Conservation (phyloP, 106 monocot genomes). For the Phalaenopsis equestris region DNA sequence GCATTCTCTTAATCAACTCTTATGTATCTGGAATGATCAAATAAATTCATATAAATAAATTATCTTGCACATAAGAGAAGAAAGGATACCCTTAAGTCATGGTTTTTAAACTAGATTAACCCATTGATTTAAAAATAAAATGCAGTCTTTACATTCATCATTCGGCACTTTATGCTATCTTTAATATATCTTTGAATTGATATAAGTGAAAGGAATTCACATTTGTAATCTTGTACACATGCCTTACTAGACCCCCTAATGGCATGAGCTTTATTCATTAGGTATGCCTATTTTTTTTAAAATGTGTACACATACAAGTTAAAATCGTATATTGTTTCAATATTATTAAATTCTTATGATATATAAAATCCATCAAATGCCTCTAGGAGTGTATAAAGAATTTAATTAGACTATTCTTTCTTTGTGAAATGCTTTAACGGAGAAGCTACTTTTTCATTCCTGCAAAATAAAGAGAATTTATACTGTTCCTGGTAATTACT, state of each 20-base stretch:
- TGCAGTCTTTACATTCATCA: not conserved
- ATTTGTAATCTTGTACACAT: not conserved
- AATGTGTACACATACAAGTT: too few relatives aligned
- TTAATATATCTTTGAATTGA: not conserved
- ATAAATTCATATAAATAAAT: not conserved
- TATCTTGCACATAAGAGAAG: not conserved
- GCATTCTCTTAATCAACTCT: not conserved
- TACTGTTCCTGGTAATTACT: constrained; percentile 1
- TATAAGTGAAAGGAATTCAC: not conserved
- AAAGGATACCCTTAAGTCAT: not conserved
- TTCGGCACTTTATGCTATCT: not conserved
- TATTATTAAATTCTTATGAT: not conserved
- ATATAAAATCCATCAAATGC: not conserved
- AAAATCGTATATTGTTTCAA: too few relatives aligned
- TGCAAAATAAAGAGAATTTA: not conserved
- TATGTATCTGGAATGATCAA: not conserved
- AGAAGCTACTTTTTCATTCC: not conserved
- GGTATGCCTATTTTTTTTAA: too few relatives aligned
- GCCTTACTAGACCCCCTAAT: too few relatives aligned
- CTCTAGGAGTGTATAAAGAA: not conserved
- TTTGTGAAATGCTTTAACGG: not conserved
- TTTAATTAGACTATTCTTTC: not conserved
- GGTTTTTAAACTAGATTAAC: not conserved
- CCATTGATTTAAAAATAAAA: not conserved
- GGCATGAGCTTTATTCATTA: too few relatives aligned